Evolutionary conservation across 176 grass and related monocot genomes (phyloP), one percentile per base, ranked within the genome.

Genomic region (Zoysia pacifica): DNA sequence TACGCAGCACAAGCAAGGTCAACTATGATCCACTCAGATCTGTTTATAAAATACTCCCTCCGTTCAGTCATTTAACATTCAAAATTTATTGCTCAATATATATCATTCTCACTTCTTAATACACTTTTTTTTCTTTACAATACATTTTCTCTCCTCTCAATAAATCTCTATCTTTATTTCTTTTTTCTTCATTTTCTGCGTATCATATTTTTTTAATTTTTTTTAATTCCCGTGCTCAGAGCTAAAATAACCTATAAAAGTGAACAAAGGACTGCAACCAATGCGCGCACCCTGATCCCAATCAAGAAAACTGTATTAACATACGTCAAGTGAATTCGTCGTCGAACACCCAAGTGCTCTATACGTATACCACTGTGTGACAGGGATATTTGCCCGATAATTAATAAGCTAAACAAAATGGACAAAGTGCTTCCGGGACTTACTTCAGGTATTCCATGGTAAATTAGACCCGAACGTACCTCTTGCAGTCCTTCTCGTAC

Each of bases 1-100:
- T 98, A 94, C 69, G 96, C 86, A 77, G 96, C 56, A 73, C 96
- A 98, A 74, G 96, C 90, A 89, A 95, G 96, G 62, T 98, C 96
- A 87, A 98, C 76, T 72, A 98, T 91, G 9, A 86, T 73, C 96
- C 96, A 98, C 79, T 95, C 96, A 43, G 92, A 92, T 55, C 90
- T 90, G 82, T 98, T 98, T 86, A 95, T 89, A 80, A 98, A 98
- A 79, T 98, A 98, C 40, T 28, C 28, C 28, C 28, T 28, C 28
- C 28, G 28, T 28, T 28, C 0, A 28, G 28, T 28, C 28, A 28
- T 28, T 28, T 28, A 28, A 28, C 28, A 28, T 28, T 28, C 0
- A 28, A 28, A 28, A 28, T 28, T 28, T 28, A 28, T 28, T 28
- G 28, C 0, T 28, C 28, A 28, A 28, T 28, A 28, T 28, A 28